Evolutionary conservation across 2,329 filamentous ascomycete genomes (phyloP).

Genomic region (Talaromyces amestolkiae): DNA sequence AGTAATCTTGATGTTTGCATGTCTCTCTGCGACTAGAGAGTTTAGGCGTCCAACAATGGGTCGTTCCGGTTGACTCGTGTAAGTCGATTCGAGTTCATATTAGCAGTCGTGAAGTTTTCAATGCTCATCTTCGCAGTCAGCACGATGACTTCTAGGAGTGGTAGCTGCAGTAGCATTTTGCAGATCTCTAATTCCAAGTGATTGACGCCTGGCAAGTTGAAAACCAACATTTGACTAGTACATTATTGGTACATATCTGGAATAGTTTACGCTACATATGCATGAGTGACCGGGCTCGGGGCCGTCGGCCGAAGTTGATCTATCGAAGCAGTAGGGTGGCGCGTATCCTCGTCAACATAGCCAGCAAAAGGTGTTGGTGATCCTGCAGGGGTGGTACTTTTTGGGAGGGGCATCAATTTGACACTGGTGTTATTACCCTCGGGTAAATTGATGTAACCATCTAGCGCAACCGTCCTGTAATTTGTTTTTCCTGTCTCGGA

Average conservation of each 20-base stretch:
- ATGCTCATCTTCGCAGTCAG: neutral
- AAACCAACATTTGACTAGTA: neutral
- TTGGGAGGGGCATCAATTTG: neutral
- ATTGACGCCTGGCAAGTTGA: neutral
- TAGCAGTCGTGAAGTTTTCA: neutral
- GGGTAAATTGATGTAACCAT: neutral
- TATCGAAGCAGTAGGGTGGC: neutral
- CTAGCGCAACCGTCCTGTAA: neutral
- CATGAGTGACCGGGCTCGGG: neutral
- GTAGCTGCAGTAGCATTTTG: neutral
- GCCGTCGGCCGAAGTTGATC: neutral
- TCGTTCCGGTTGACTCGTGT: neutral
- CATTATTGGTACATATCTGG: neutral
- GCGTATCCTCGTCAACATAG: neutral
- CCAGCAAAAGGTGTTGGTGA: neutral
- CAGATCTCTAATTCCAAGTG: neutral
- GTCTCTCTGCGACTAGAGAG: neutral
- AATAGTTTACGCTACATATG: neutral
- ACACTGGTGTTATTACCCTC: neutral
- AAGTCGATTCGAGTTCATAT: neutral
- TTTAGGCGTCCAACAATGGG: neutral
- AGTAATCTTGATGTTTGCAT: neutral
- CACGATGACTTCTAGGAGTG: neutral
- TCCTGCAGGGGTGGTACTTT: neutral
- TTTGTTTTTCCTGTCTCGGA: neutral